Evolutionary conservation across 352 stramenopile genomes (phyloP).

Genomic region (Pythium sp.): DNA sequence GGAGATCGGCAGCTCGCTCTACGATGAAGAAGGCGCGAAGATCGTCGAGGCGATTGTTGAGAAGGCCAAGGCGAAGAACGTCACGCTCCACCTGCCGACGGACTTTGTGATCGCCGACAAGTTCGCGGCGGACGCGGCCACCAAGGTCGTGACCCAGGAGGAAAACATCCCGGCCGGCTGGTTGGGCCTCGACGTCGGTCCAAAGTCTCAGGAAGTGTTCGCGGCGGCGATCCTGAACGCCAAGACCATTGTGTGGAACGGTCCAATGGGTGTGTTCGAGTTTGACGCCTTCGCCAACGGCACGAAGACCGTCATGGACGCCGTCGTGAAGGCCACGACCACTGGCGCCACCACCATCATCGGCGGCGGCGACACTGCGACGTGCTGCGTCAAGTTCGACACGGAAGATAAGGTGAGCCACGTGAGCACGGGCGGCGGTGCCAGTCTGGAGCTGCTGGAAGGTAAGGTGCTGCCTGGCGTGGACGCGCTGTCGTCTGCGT

Average conservation of each 20-base stretch:
- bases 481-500: constrained; percentile 88
- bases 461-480: constrained; percentile 98
- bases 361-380: constrained; percentile 96
- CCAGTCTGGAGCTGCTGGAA: constrained; percentile 96
- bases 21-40: constrained; percentile 86
- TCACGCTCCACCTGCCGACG: constrained; percentile 96
- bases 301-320: constrained; percentile 96
- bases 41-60: constrained; percentile 93
- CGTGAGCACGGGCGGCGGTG: constrained; percentile 93
- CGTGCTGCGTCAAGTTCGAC: constrained; percentile 86
- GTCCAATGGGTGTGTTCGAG: constrained; percentile 99
- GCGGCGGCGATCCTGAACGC: constrained; percentile 67
- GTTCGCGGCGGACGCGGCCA: constrained; percentile 94
- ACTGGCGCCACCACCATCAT: constrained; percentile 97
- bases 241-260: constrained; percentile 99
- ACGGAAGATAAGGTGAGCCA: constrained; percentile 90
- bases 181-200: constrained; percentile 98
- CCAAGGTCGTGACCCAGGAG: constrained; percentile 87
- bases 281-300: constrained; percentile 96
- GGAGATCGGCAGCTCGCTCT: constrained; percentile 93
- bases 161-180: constrained; percentile 95
- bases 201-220: constrained; percentile 89
- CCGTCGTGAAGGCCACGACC: constrained; percentile 94
- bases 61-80: constrained; percentile 97
- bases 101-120: constrained; percentile 99